These are phyloP conservation scores for Fusarium duplospermum DNA, from an alignment of 2,329 filamentous ascomycete species.

Conservation along the genomic window DNA sequence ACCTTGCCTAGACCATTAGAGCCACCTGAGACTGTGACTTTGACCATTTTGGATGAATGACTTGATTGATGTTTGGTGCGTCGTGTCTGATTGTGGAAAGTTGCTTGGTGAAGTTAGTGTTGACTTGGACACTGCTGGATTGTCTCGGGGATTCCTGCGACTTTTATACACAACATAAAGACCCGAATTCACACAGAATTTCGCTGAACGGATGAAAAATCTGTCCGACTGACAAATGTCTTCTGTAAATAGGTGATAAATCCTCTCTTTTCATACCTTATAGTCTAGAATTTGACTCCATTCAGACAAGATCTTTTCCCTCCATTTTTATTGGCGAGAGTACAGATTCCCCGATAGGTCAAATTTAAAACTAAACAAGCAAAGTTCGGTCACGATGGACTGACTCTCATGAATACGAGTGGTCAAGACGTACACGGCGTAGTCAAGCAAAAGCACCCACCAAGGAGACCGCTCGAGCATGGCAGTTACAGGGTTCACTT, in stretches of 20 bases:
- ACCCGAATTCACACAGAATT: neutral
- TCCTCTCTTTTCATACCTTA: neutral
- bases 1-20: neutral
- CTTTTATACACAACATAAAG: neutral
- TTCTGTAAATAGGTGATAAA: neutral
- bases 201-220: neutral
- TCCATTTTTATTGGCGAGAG: neutral
- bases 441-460: neutral
- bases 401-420: neutral
- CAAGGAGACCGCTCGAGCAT: neutral
- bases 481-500: neutral
- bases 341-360: neutral
- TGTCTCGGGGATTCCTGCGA: fast-evolving
- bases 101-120: neutral
- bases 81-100: neutral
- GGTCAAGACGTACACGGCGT: neutral
- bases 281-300: neutral
- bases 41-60: neutral
- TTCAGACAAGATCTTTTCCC: neutral
- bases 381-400: neutral
- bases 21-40: neutral
- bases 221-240: neutral
- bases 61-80: neutral
- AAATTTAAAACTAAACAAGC: neutral
- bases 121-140: neutral